Conservation (phyloP, 1,139 yeast species). For the Candida sanyaensis region DNA sequence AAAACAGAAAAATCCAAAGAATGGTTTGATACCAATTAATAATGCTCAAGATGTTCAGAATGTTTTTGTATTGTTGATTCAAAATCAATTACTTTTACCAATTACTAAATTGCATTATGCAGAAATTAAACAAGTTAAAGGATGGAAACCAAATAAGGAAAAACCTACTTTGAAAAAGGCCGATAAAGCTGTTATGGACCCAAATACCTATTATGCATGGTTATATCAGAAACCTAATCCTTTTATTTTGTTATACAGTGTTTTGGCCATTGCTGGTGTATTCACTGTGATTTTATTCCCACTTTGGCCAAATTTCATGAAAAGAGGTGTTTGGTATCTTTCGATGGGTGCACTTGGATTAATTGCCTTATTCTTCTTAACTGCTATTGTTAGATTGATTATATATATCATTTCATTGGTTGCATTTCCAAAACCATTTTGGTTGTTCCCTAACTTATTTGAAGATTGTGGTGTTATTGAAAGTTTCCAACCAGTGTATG, state of each 20-base stretch:
- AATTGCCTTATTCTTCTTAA: conserved; percentile 70
- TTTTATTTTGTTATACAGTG: conserved; percentile 61
- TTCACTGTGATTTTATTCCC: conserved; percentile 88
- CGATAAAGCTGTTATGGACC: conserved; percentile 67
- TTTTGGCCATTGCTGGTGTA: conserved; percentile 64
- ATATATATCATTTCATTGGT: conserved; percentile 65
- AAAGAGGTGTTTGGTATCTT: conserved; percentile 87
- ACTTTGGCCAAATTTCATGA: conserved; percentile 91
- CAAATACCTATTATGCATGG: conserved; percentile 90
- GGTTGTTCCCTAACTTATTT: conserved; percentile 95
- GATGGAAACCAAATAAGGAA: conserved; percentile 67
- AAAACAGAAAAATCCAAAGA: conserved; percentile 54
- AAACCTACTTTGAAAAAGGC: conserved; percentile 70
- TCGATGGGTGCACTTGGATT: conserved; percentile 78
- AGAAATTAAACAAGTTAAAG: conserved; percentile 65
- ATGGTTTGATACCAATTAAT: conserved; percentile 57
- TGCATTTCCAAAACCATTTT: conserved; percentile 68
- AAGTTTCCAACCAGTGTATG: conserved; percentile 86
- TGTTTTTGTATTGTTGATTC: conserved; percentile 67
- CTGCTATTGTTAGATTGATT: conserved; percentile 79
- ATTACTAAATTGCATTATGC: conserved; percentile 69
- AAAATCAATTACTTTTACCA: conserved; percentile 75
- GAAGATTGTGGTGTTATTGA: conserved; percentile 95
- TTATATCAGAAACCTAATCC: conserved; percentile 77
- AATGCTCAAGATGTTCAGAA: conserved; percentile 60